A percentile compares a stretch with the other conserved stretches of the same genome.
phyloP scores from a whole-genome alignment of 2,329 filamentous ascomycete genomes.

The Juglanconis sp. region DNA sequence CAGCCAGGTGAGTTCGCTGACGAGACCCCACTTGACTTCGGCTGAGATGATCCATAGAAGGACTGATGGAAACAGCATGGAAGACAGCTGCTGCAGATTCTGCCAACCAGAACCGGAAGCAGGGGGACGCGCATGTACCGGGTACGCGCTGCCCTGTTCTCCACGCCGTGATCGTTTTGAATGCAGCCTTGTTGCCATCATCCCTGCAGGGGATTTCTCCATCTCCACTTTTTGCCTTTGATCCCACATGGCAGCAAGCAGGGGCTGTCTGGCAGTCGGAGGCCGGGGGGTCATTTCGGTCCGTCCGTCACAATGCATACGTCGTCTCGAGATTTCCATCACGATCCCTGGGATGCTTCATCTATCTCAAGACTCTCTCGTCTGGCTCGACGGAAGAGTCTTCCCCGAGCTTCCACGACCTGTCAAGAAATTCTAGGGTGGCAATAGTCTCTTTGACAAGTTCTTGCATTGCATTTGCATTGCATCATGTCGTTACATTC shows the following conservation, averaged over 20 bases:
- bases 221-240: slow-evolving; percentile 9
- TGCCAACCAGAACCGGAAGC: not conserved
- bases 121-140: slow-evolving; percentile 2
- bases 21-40: not conserved
- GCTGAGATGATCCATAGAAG: not conserved
- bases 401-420: not conserved
- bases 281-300: slow-evolving; percentile 10
- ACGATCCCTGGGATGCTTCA: not conserved
- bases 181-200: slow-evolving; percentile 18
- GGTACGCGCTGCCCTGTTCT: slow-evolving; percentile 2
- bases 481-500: slow-evolving; percentile 14
- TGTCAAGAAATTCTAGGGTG: no score
- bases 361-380: not conserved
- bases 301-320: not conserved
- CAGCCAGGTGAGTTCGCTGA: not conserved
- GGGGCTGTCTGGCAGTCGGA: slow-evolving; percentile 14
- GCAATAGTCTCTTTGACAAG: not conserved
- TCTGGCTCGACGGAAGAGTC: not conserved
- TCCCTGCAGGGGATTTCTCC: slow-evolving; percentile 7
- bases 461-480: slow-evolving; percentile 6
- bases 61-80: not conserved
- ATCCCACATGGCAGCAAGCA: slow-evolving; percentile 18
- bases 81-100: not conserved
- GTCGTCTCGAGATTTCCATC: not conserved
- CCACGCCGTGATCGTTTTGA: not conserved